Evolutionary conservation across 148 eudicot species (phyloP).

Genomic region (Polygonum aviculare): DNA sequence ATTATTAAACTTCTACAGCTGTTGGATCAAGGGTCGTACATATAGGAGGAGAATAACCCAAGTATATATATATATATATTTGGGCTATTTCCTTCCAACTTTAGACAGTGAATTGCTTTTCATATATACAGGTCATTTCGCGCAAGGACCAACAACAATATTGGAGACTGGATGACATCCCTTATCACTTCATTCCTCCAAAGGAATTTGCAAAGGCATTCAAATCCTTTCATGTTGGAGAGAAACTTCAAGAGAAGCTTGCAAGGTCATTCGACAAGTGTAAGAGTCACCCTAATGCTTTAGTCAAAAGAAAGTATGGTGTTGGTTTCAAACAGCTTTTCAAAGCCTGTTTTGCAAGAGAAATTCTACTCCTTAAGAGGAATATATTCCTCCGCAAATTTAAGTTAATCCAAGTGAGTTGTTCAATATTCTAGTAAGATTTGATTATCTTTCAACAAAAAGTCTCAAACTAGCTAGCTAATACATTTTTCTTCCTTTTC

Average conservation of each 20-base stretch:
- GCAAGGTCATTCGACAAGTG: conserved; percentile 24
- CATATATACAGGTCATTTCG: conserved; percentile 21
- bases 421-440: background rate
- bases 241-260: conserved; percentile 15
- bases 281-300: conserved; percentile 28
- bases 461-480: background rate
- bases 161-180: conserved; percentile 17
- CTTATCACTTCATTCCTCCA: conserved; percentile 19
- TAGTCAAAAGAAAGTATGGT: conserved; percentile 32
- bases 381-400: conserved; percentile 39
- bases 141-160: conserved; percentile 29
- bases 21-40: too few relatives aligned
- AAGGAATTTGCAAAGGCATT: conserved; percentile 25
- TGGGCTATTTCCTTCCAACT: too few relatives aligned
- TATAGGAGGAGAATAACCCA: too few relatives aligned
- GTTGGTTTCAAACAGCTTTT: conserved; percentile 37
- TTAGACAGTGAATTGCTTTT: too few relatives aligned
- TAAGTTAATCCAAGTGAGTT: conserved; percentile 17
- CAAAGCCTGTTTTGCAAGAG: conserved; percentile 42
- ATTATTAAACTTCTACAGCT: too few relatives aligned
- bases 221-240: conserved; percentile 25
- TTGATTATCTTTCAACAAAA: background rate
- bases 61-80: too few relatives aligned
- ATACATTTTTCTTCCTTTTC: background rate
- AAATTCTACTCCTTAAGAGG: conserved; percentile 40